Base-by-base conservation (phyloP, 768 basidiomycete genomes). In the Kwoniella shandongensis region DNA sequence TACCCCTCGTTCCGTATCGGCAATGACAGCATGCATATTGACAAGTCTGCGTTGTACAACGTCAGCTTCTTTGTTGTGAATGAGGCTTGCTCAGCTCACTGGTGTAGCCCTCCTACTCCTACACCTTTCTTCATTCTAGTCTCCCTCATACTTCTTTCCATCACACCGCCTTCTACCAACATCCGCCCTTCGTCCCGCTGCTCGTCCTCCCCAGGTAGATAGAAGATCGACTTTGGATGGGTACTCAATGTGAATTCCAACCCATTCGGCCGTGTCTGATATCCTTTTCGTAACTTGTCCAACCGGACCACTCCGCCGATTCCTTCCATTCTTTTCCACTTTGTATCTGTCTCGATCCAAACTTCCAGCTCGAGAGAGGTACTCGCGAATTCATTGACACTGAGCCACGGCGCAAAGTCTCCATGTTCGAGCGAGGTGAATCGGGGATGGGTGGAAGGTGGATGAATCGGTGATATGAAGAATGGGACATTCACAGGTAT, bases 361-460 rank as follows among this genome's bases (percentile, higher is more conserved):
- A 74, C 59, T 50, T 73, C 71, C 74, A 67, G 79, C 57, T 61
- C 81, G 82, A 39, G 82, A 83, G 84, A 85, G 86, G 42, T 87
- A 70, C 63, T 83, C 2, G 62, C 73, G 15, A 23, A 40, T 27
- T 65, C 59, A 18, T 40, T 82, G 1, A 88, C 78, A 36, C 76
- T 82, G 57, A 89, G 66, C 77, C 81, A 82, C 17, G 79, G 74
- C 0, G 82, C 79, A 67, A 86, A 86, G 46, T 86, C 84, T 25
- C 76, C 29, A 4, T 81, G 77, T 6, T 80, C 72, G 66, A 91
- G 85, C 17, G 88, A 77, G 0, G 80, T 52, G 65, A 91, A 94
- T 22, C 79, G 75, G 0, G 92, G 92, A 72, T 91, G 88, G 0
- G 87, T 91, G 1, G 91, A 93, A 3, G 90, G 87, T 22, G 79